A percentile compares a stretch with the other conserved stretches of the same genome.
Evolutionary conservation across 2,329 filamentous ascomycete species (phyloP).

Genomic region (Ophiostoma sp.): DNA sequence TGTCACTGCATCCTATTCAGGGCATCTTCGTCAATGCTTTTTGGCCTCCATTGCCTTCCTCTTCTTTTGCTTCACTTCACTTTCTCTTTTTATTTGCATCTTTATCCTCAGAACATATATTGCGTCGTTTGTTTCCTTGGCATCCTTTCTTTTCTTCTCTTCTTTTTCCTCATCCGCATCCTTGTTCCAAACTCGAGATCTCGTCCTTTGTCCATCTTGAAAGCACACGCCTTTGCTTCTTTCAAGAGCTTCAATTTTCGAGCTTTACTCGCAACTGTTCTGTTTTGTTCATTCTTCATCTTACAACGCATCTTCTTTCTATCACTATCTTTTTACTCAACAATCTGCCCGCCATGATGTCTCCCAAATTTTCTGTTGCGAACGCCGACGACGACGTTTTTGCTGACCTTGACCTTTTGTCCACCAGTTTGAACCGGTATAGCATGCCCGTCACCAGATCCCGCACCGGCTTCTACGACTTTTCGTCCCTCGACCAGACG

Average conservation of each 20-base stretch:
- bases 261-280: neutral
- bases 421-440: conserved; percentile 76
- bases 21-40: neutral
- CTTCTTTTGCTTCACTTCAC: neutral
- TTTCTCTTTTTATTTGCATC: neutral
- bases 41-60: neutral
- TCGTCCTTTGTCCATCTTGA: neutral
- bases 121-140: neutral
- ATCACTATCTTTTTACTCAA: neutral
- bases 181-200: neutral
- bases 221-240: neutral
- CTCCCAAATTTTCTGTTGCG: neutral
- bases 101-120: neutral
- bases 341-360: neutral
- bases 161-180: neutral
- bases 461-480: conserved; percentile 65
- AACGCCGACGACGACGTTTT: conserved; percentile 11
- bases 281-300: neutral
- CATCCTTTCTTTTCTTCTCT: neutral
- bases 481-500: conserved; percentile 70
- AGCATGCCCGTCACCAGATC: conserved; percentile 85
- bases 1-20: neutral
- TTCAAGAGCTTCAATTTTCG: neutral
- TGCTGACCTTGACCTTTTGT: conserved; percentile 26
- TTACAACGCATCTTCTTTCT: neutral